A percentile compares a stretch with the other conserved stretches of the same genome.
Conservation (phyloP, 2,329 filamentous ascomycete genomes). For the Elsinoe batatas region DNA sequence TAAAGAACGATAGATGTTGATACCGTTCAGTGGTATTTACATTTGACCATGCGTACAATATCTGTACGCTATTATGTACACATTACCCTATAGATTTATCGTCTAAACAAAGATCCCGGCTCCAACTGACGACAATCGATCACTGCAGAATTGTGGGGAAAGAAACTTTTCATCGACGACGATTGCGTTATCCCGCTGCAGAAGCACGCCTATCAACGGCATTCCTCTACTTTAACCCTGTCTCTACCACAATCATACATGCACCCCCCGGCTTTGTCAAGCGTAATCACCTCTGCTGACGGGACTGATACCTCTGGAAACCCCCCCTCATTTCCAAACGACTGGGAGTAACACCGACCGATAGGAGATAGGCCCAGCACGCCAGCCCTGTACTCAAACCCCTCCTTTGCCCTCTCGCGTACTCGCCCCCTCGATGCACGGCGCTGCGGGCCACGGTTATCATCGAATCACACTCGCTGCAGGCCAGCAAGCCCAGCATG, state of each 20-base stretch:
- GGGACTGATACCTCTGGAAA: too few relatives aligned
- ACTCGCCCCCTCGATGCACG: slow-evolving; percentile 5
- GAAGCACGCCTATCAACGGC: slow-evolving; percentile 10
- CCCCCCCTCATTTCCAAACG: slow-evolving; percentile 7
- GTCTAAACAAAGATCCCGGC: not conserved
- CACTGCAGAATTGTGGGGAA: not conserved
- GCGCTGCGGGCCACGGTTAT: not conserved
- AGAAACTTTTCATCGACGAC: not conserved
- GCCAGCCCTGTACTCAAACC: not conserved
- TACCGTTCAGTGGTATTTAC: not conserved
- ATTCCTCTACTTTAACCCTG: slow-evolving; percentile 11
- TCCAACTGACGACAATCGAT: not conserved
- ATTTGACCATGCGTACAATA: not conserved
- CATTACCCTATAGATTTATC: slow-evolving; percentile 5
- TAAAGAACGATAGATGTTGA: not conserved
- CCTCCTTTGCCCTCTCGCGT: not conserved
- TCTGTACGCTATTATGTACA: slow-evolving; percentile 10
- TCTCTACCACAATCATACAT: slow-evolving; percentile 6
- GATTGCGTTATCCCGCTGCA: slow-evolving; percentile 9
- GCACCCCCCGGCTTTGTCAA: not conserved
- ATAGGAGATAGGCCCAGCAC: slow-evolving; percentile 4
- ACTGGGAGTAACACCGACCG: not conserved
- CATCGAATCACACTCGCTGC: not conserved
- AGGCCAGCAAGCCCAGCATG: slow-evolving; percentile 1
- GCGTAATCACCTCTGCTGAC: not conserved